Percentiles rank a stretch among this genome's conserved stretches.
These are phyloP conservation scores for Rhodotorula sp. DNA, from an alignment of 1,284 basidiomycete species.

Conservation along the genomic window DNA sequence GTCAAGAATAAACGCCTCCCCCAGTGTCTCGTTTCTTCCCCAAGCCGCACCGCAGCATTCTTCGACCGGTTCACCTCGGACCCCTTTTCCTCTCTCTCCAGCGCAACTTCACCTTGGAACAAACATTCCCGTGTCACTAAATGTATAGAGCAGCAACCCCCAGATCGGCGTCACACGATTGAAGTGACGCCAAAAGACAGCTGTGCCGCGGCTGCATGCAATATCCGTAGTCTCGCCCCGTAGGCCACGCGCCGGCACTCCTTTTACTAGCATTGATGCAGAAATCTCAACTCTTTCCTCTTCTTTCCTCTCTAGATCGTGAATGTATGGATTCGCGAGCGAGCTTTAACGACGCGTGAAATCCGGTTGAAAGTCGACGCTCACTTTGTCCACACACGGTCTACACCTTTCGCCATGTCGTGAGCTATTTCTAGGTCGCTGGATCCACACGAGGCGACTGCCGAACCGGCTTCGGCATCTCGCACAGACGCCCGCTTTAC, in stretches of 20 bases:
- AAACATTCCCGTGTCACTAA: background rate
- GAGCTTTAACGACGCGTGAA: no score
- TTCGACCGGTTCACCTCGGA: background rate
- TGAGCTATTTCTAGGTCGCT: background rate
- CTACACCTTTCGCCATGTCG: background rate
- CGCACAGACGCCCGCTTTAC: no score
- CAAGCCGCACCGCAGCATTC: background rate
- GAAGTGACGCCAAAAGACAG: no score
- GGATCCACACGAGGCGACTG: no score
- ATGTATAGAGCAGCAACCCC: slow-evolving; percentile 14
- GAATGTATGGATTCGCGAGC: no score
- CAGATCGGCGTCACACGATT: background rate
- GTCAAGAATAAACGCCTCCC: slow-evolving; percentile 17
- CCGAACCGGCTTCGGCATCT: no score
- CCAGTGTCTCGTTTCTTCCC: background rate
- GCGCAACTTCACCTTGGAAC: no score
- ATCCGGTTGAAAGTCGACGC: no score
- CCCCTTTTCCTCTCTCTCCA: no score
- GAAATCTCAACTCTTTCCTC: slow-evolving; percentile 5
- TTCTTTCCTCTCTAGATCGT: no score
- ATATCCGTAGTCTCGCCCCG: background rate
- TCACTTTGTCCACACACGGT: background rate
- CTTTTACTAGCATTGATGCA: background rate
- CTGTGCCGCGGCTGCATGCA: background rate
- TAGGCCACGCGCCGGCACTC: no score